These are phyloP conservation scores for Cladophialophora carrionii DNA, from an alignment of 2,329 filamentous ascomycete species.

Conservation along the genomic window DNA sequence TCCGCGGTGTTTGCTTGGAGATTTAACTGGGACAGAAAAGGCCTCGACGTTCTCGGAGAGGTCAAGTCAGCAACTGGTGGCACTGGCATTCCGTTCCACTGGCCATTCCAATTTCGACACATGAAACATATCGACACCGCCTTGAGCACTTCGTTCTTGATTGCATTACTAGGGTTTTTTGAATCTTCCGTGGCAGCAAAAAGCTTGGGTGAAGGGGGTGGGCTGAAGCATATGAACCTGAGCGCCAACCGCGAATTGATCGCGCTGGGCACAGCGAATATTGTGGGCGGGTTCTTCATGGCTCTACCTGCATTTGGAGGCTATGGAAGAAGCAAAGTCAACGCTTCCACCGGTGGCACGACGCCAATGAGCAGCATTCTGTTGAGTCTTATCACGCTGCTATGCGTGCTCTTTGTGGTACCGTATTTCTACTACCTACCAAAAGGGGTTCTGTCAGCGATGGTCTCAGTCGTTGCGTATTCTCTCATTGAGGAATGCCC, in stretches of 20 bases:
- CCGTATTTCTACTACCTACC: conserved; percentile 95
- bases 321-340: conserved; percentile 94
- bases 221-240: conserved; percentile 76
- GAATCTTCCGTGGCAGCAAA: conserved; percentile 97
- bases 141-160: conserved; percentile 88
- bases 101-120: conserved; percentile 76
- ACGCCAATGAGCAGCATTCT: conserved; percentile 94
- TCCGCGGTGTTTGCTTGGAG: conserved; percentile 78
- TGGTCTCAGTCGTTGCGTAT: conserved; percentile 94
- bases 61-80: conserved; percentile 71
- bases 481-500: conserved; percentile 94
- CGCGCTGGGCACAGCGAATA: conserved; percentile 84
- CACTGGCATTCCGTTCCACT: conserved; percentile 76
- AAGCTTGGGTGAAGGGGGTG: conserved; percentile 69
- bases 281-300: conserved; percentile 91
- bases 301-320: conserved; percentile 91
- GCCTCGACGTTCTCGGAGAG: conserved; percentile 80
- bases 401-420: conserved; percentile 79
- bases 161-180: conserved; percentile 95
- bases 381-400: conserved; percentile 76
- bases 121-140: conserved; percentile 82
- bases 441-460: conserved; percentile 91
- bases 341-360: conserved; percentile 85
- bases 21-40: conserved; percentile 76
- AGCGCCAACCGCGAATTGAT: conserved; percentile 93